A percentile compares a stretch with the other conserved stretches of the same genome.
phyloP scores from a whole-genome alignment of 371 early-diverging fungal species.

The Mortierella sp. region DNA sequence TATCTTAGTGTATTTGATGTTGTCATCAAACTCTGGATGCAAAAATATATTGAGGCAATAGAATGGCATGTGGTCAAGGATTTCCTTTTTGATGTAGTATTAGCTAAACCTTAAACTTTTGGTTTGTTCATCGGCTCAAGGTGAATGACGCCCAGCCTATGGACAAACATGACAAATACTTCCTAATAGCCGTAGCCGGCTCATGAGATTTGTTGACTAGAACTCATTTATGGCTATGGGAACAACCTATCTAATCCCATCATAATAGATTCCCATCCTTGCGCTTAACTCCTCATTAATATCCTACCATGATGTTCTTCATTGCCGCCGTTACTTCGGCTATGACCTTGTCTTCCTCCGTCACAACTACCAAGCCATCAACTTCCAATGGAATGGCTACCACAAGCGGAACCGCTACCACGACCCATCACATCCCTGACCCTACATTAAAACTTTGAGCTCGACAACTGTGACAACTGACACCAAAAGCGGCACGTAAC shows the following conservation, averaged over 20 bases:
- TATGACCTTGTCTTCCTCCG: not conserved
- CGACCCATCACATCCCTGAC: not conserved
- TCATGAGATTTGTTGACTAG: too few species aligned
- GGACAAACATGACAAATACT: too few species aligned
- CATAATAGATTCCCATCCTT: not conserved
- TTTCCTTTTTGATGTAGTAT: not conserved
- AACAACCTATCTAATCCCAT: not conserved
- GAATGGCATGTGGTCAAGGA: not conserved
- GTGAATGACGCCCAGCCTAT: not conserved
- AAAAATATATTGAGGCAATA: not conserved
- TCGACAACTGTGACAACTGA: not conserved
- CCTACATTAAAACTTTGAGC: not conserved
- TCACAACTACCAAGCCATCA: not conserved
- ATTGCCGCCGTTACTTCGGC: slow-evolving; percentile 4
- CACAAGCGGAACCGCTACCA: not conserved
- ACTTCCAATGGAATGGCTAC: too few species aligned
- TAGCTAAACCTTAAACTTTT: not conserved
- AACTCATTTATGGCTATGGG: too few species aligned
- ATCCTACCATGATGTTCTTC: slow-evolving; percentile 1
- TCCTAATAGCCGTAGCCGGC: too few species aligned
- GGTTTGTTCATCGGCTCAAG: not conserved
- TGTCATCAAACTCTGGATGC: not conserved
- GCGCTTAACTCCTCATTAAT: too few species aligned
- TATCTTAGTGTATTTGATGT: too few species aligned
- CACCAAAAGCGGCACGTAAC: not conserved